phyloP scores from a whole-genome alignment of 2,329 filamentous ascomycete species.

The Escovopsis sp. region DNA sequence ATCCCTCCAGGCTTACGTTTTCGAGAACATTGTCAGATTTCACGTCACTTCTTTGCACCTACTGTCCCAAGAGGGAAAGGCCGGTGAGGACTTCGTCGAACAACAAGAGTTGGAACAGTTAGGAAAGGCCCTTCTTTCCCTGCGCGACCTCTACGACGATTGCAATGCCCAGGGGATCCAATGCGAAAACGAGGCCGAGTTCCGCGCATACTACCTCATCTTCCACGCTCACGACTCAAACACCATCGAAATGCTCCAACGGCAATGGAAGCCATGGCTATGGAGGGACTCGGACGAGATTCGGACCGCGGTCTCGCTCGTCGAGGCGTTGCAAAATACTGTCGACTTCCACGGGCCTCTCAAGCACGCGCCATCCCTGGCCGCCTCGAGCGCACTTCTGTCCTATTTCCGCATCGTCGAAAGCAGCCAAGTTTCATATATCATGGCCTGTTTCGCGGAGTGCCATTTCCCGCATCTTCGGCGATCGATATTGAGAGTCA shows the following conservation, averaged over 20 bases:
- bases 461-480: slow-evolving; percentile 50
- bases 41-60: slow-evolving; percentile 52
- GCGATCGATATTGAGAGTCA: slow-evolving; percentile 39
- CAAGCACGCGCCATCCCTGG: slow-evolving; percentile 31
- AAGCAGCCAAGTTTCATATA: slow-evolving; percentile 44
- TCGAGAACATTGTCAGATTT: slow-evolving; percentile 52
- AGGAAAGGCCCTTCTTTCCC: slow-evolving; percentile 47
- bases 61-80: slow-evolving; percentile 40
- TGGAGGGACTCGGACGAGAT: slow-evolving; percentile 43
- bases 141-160: slow-evolving; percentile 53
- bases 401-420: slow-evolving; percentile 48
- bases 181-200: slow-evolving; percentile 51
- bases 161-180: slow-evolving; percentile 41
- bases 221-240: slow-evolving; percentile 46
- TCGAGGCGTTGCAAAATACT: slow-evolving; percentile 45
- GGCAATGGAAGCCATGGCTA: slow-evolving; percentile 39
- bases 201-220: slow-evolving; percentile 49
- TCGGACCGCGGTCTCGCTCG: slow-evolving; percentile 45
- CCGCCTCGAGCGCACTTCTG: slow-evolving; percentile 34
- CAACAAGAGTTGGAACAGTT: slow-evolving; percentile 56
- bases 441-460: slow-evolving; percentile 55
- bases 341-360: slow-evolving; percentile 43
- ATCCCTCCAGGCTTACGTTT: slow-evolving; percentile 43
- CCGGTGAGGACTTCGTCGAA: slow-evolving; percentile 46
- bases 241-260: slow-evolving; percentile 37